Base-by-base conservation (phyloP, 805 yeast species). In the Kluyveromyces aestuarii region DNA sequence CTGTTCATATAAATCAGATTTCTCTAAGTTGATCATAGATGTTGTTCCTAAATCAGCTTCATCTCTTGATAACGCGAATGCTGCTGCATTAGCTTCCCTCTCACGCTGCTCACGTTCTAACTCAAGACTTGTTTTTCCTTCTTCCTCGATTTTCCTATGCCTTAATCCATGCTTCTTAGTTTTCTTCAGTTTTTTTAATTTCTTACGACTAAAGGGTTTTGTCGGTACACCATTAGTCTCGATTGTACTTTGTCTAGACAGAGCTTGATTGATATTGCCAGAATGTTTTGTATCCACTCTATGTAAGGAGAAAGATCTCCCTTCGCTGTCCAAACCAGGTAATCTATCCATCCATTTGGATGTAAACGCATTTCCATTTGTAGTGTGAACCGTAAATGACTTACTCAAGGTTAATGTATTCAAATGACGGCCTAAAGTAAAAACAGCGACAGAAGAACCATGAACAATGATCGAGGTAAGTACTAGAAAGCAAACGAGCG, bases 361-460 rank as follows among this genome's bases (percentile, higher is more conserved):
- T 18, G 76, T 75, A 55, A 75, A 71, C 39, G 73, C 68, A 63
- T 71, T 66, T 17, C 75, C 77, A 50, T 81, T 82, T 21, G 78
- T 80, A 27, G 80, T 78, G 27, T 74, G 75, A 19, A 86, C 80
- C 18, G 96, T 88, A 62, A 87, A 84, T 0, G 97, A 80, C 84
- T 90, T 86, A 1, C 96, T 86, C 58, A 91, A 79, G 1, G 96
- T 87, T 82, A 93, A 86, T 46, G 95, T 84, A 70, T 90, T 89
- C 64, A 91, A 75, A 50, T 91, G 84, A 60, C 82, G 85, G 44
- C 99, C 98, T 19, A 84, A 69, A 6, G 87, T 77, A 52, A 76
- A 64, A 27, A 64, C 87, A 5, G 93, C 93, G 25, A 87, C 88
- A 0, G 96, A 87, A 0, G 95, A 87, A 2, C 97, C 97, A 66